Evolutionary conservation across 257 asterid genomes (phyloP).

Genomic region (Forsythia viridissima): DNA sequence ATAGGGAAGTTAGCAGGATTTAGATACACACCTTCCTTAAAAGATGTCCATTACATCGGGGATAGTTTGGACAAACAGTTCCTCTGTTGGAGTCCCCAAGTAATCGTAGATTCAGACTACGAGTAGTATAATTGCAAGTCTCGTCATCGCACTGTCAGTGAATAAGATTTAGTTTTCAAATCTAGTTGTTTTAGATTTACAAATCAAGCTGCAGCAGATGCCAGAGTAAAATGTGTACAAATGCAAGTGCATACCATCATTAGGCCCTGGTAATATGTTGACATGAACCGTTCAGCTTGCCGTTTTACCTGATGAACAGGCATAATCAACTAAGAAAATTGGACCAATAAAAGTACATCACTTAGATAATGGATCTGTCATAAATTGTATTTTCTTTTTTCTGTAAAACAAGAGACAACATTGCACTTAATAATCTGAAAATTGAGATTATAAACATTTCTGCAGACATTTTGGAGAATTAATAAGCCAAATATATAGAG

Average conservation of each 20-base stretch:
- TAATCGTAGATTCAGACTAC: constrained; percentile 73
- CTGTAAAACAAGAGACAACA: not conserved
- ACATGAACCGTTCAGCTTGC: constrained; percentile 76
- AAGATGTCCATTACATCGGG: constrained; percentile 82
- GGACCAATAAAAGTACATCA: constrained; percentile 5
- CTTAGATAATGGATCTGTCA: not conserved
- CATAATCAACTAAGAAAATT: constrained; percentile 7
- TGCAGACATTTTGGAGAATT: not conserved
- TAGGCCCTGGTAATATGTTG: constrained; percentile 74
- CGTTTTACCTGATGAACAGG: constrained; percentile 71
- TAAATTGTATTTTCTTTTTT: not conserved
- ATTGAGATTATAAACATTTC: not conserved
- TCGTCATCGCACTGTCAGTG: constrained; percentile 86
- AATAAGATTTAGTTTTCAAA: constrained; percentile 1
- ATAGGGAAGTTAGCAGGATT: not conserved
- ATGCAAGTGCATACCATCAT: constrained; percentile 68
- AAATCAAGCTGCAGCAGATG: constrained; percentile 23
- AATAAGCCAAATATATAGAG: not conserved
- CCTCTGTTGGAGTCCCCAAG: constrained; percentile 83
- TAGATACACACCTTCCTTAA: constrained; percentile 60
- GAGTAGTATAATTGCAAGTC: constrained; percentile 82
- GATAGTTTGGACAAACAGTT: constrained; percentile 91
- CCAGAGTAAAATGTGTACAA: constrained; percentile 7
- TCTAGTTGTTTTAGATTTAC: constrained; percentile 10
- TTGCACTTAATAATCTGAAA: not conserved